Evolutionary conservation across 2,329 filamentous ascomycete genomes (phyloP).

Genomic region (Macroventuria anomochaeta): DNA sequence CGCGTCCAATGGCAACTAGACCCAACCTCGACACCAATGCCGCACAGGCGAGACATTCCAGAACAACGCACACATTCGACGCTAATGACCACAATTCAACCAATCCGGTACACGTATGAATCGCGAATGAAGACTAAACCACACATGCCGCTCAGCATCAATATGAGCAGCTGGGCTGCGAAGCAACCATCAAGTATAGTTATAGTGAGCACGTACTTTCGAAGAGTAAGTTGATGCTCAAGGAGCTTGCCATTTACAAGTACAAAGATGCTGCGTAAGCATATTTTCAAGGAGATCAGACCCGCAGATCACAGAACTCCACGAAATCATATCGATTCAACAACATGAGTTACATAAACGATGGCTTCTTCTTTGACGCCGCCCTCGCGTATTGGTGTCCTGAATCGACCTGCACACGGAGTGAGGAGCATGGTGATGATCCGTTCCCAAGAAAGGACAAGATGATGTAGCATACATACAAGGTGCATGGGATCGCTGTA

Average conservation of each 20-base stretch:
- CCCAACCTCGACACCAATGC: neutral
- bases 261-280: too few species aligned
- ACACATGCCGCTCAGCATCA: neutral
- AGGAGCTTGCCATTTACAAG: neutral
- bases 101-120: neutral
- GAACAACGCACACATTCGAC: neutral
- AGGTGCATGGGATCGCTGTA: neutral
- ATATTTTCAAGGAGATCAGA: too few species aligned
- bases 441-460: constrained; percentile 3
- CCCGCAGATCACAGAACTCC: too few species aligned
- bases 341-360: too few species aligned
- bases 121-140: neutral
- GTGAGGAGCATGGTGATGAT: neutral
- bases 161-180: neutral
- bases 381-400: neutral
- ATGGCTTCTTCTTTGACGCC: too few species aligned
- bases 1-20: too few species aligned
- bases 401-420: neutral
- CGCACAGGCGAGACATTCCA: neutral
- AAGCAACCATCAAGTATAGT: neutral
- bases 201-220: neutral
- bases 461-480: neutral
- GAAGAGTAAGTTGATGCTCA: neutral
- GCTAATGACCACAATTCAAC: neutral
- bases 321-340: too few species aligned